A percentile compares a stretch with the other conserved stretches of the same genome.
Conservation (phyloP, 257 asterid species). For the Lycium barbarum region DNA sequence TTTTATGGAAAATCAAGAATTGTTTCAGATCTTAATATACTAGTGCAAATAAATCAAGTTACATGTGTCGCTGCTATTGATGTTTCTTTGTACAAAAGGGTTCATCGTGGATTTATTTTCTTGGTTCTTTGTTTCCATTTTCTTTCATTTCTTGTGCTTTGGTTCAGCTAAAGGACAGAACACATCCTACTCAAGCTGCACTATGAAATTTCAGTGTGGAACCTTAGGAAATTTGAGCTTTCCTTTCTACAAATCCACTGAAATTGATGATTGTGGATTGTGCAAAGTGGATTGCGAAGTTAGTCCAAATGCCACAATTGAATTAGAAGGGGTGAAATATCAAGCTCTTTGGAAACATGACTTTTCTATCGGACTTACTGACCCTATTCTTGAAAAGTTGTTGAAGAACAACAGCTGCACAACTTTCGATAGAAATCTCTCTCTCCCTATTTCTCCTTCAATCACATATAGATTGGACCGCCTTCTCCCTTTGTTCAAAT, state of each 20-base stretch:
- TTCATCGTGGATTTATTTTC: no score
- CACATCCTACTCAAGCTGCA: no score
- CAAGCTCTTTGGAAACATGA: background rate
- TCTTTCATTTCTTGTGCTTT: no score
- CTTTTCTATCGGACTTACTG: background rate
- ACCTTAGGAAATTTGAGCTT: no score
- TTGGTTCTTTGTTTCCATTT: no score
- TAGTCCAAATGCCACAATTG: background rate
- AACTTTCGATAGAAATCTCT: background rate
- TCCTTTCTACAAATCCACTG: no score
- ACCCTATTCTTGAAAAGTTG: background rate
- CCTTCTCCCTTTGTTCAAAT: constrained; percentile 5
- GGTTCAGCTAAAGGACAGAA: no score
- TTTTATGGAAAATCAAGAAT: constrained; percentile 2
- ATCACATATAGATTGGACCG: background rate
- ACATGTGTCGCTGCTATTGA: background rate
- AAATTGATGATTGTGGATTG: no score
- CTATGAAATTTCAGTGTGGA: no score
- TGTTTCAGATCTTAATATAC: background rate
- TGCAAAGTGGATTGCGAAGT: background rate
- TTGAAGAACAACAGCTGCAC: background rate
- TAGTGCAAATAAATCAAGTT: background rate
- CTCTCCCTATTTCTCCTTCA: background rate
- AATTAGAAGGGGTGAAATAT: background rate
- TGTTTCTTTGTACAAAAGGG: background rate